Percentiles rank a stretch among this genome's conserved stretches.
phyloP scores from a whole-genome alignment of 225 moss, liverwort and hornwort species.

The Lunularia cruciata region DNA sequence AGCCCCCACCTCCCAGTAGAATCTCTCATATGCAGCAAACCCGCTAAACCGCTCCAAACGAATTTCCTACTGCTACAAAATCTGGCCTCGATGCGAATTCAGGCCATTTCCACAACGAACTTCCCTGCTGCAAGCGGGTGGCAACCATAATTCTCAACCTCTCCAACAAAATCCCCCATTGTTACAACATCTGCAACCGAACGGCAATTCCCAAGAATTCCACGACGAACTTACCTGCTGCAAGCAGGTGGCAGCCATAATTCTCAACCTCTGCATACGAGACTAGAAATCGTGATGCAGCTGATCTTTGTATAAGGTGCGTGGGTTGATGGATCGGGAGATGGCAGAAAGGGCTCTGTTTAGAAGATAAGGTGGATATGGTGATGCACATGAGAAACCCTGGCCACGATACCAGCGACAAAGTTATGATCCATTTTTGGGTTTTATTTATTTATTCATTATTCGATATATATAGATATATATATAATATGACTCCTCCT shows the following conservation, averaged over 20 bases:
- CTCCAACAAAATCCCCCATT: background rate
- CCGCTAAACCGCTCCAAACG: too few relatives aligned
- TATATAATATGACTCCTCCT: too few relatives aligned
- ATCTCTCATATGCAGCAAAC: too few relatives aligned
- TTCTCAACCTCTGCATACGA: conserved; percentile 42
- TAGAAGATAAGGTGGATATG: conserved; percentile 23
- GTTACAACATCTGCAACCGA: background rate
- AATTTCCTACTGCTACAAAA: background rate
- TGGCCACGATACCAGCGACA: conserved; percentile 17
- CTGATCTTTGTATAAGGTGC: background rate
- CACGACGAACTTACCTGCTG: conserved; percentile 40
- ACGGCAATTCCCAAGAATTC: background rate
- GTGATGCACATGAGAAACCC: conserved; percentile 19
- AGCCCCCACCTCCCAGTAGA: too few relatives aligned
- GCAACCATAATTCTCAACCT: conserved; percentile 65
- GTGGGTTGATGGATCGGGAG: conserved; percentile 4
- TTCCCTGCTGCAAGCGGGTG: conserved; percentile 57
- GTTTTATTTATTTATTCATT: too few relatives aligned
- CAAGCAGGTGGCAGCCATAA: conserved; percentile 61
- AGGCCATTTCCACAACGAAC: too few relatives aligned
- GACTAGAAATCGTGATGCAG: conserved; percentile 5
- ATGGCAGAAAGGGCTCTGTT: too few relatives aligned
- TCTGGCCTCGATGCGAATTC: background rate
- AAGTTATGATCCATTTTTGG: too few relatives aligned
- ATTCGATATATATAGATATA: too few relatives aligned